Conservation (phyloP, 805 yeast genomes). For the Ogataea methanolica region DNA sequence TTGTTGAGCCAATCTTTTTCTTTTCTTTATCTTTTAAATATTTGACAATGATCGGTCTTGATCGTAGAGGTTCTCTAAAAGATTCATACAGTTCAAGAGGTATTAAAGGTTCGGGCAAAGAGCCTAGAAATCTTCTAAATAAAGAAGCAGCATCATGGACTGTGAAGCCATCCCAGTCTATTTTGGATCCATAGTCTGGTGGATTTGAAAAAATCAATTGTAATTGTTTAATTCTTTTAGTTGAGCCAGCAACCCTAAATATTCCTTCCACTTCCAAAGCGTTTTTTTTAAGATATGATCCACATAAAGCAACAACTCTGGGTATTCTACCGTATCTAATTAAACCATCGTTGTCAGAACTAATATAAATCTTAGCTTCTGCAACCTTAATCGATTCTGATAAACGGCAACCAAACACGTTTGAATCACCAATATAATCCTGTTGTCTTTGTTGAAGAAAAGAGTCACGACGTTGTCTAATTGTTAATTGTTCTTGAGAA, state of each 20-base stretch:
- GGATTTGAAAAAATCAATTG: conserved; percentile 81
- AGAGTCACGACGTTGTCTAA: conserved; percentile 46
- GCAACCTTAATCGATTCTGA: conserved; percentile 69
- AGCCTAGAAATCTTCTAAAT: conserved; percentile 78
- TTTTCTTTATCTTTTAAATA: conserved; percentile 54
- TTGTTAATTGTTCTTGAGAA: conserved; percentile 17
- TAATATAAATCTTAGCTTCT: conserved; percentile 66
- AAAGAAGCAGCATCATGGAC: conserved; percentile 97
- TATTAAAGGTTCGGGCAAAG: conserved; percentile 87
- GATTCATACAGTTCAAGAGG: conserved; percentile 72
- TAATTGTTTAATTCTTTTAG: conserved; percentile 79
- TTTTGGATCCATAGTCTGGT: conserved; percentile 83
- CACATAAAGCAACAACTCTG: conserved; percentile 92
- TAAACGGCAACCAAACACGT: conserved; percentile 79
- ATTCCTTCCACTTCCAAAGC: conserved; percentile 84
- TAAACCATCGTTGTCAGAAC: conserved; percentile 58
- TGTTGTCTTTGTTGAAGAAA: conserved; percentile 39
- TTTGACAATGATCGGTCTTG: conserved; percentile 58
- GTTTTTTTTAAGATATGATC: conserved; percentile 73
- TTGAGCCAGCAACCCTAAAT: conserved; percentile 88
- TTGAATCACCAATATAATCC: conserved; percentile 40
- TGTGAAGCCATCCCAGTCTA: conserved; percentile 88
- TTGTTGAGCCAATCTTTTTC: conserved; percentile 12
- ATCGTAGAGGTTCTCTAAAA: conserved; percentile 74
- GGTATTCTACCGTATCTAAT: conserved; percentile 88